Base-by-base conservation (phyloP, 805 yeast species). In the Barnettozyma botsteinii region DNA sequence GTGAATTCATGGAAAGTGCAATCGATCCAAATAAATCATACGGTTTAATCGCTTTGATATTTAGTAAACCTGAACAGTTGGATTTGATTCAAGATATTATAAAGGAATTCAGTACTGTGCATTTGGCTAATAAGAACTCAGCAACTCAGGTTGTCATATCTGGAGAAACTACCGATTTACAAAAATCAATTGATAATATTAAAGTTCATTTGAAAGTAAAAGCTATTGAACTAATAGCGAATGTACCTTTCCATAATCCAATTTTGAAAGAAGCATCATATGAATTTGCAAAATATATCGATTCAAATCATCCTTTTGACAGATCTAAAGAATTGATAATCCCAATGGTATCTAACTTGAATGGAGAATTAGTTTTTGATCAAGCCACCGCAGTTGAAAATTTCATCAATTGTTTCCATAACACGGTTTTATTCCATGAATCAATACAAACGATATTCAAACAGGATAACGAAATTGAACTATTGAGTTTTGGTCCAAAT, bases 181-280 rank as follows among this genome's bases (percentile, higher is more conserved):
- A 25, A 1, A 20, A 38, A 19, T 39, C 29, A 41, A 49, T 46
- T 8, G 45, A 38, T 25, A 33, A 31, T 24, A 47, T 38, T 38
- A 56, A 47, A 36, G 32, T 49, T 45, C 40, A 47, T 43, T 26
- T 39, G 12, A 52, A 57, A 5, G 48, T 63, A 11, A 59, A 59
- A 43, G 43, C 58, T 4, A 55, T 58, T 1, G 46, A 46, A 30
- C 47, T 72, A 27, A 65, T 69, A 2, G 72, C 67, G 4, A 42
- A 51, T 8, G 56, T 71, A 2, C 77, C 78, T 13, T 72, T 72
- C 51, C 78, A 72, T 48, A 65, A 56, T 42, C 53, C 60, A 10
- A 44, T 65, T 4, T 52, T 77, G 9, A 39, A 45, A 6, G 63
- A 60, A 15, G 52, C 65, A 8, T 59, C 65, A 36, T 46, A 46